phyloP scores from a whole-genome alignment of 106 monocot genomes.

The Dendrobium nobile region DNA sequence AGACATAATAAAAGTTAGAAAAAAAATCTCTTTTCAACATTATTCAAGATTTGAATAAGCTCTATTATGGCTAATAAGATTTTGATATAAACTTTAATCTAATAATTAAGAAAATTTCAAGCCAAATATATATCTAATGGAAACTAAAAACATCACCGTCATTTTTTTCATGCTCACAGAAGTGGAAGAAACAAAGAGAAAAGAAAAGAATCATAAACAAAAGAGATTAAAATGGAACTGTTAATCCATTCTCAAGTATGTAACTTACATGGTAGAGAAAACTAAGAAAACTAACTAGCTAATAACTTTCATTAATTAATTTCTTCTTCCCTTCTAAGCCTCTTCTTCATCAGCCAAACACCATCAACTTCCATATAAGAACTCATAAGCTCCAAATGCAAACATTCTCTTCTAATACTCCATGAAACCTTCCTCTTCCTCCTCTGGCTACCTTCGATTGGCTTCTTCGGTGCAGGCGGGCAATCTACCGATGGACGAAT shows the following conservation, averaged over 20 bases:
- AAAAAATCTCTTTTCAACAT: no score
- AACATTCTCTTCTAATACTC: not conserved
- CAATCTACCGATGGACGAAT: constrained; percentile 18
- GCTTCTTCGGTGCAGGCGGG: constrained; percentile 32
- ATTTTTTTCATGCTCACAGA: no score
- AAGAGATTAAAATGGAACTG: not conserved
- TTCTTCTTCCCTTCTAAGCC: not conserved
- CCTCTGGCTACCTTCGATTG: not conserved
- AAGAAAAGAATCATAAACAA: not conserved
- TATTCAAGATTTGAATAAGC: no score
- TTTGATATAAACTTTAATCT: no score
- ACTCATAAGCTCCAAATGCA: not conserved
- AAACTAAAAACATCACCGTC: no score
- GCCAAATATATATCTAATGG: no score
- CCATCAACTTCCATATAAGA: not conserved
- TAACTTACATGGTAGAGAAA: not conserved
- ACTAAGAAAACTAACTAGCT: not conserved
- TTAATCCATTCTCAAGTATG: not conserved
- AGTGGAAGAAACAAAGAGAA: not conserved
- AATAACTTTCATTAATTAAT: not conserved
- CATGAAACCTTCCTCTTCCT: not conserved
- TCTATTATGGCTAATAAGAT: no score
- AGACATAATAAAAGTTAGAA: no score
- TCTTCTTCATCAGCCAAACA: not conserved
- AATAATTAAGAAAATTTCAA: no score